Base-by-base conservation (phyloP, 2,329 filamentous ascomycete genomes). In the Fusarium sp. region DNA sequence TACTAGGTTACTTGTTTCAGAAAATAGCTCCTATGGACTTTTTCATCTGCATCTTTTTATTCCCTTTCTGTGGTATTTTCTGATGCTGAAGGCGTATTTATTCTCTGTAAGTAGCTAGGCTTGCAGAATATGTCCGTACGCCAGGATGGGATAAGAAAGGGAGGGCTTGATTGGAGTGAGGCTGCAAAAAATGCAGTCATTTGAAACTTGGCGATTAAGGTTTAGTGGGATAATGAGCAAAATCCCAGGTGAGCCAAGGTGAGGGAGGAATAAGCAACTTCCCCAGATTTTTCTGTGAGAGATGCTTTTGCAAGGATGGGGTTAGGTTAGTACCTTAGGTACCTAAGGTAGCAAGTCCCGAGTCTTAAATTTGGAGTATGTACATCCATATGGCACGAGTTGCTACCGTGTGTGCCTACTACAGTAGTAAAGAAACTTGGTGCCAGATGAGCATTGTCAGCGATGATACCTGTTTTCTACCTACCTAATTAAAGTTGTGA, bases 231-330 rank as follows among this genome's bases (percentile, higher is more conserved):
- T 53, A 38, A 28, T 44, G 32, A 35, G 47, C 35, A 55, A 48
- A 39, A 26, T 30, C 45, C 18, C 14, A 71, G 63, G 71, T 72
- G 59, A 69, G 51, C 35, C 45, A 63, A 70, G 57, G 60, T 62
- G 70, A 73, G 28, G 44, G 70, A 73, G 28, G 41, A 36, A 41
- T 20, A 47, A n/a, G 22, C 69, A 38, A 18, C 30, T 74, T 65
- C 72, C 71, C 72, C 63, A 53, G 71, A 32, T 63, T 74, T 20
- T 17, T 47, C 26, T 42, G 53, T 35, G 22, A 30, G 28, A 39
- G n/a, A 48, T 58, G 24, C 38, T 47, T 63, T 45, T 63, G 36
- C 32, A 51, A 60, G 54, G 50, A 73, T 64, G 28, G 38, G 68
- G 54, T 38, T 53, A 66, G 41, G 14, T 13, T 11, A 30, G 32